Base-by-base conservation (phyloP, 495 filamentous ascomycete genomes). In the Thermothielavioides terrestris region DNA sequence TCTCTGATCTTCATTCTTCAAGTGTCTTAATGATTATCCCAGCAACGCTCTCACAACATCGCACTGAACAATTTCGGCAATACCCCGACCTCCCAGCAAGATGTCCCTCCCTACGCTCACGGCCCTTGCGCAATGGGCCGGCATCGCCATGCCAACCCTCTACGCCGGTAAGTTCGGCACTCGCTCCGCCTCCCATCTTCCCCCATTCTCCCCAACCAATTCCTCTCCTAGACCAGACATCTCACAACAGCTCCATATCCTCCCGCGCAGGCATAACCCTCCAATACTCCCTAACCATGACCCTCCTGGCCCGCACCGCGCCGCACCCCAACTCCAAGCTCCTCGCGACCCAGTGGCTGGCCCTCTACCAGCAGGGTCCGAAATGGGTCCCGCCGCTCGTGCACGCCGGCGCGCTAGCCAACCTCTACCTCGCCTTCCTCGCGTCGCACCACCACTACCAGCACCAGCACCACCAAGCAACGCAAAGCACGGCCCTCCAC, bases 321-420 rank as follows among this genome's bases (percentile, higher is more conserved):
- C 26, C 21, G 27, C 37, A 42, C 7, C 51, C 42, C 3, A 23
- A 18, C 40, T 20, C 49, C 32, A 50, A 55, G 11, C 36, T 53
- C 48, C 38, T 55, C 30, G 49, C 52, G 18, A 44, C 36, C 28
- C 56, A 55, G 26, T 59, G 56, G 57, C 46, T 56, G 7, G 32
- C 31, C 46, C 23, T 59, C 20, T 59, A 59, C 53, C 49, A 59
- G 23, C 43, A 35, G 12, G 51, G 53, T 11, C 57, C 57, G 1
- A 21, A 27, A 40, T 56, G 53, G 53, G 57, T 60, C 1, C 34
- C 31, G n/a, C 57, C 57, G 0, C 32, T 50, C 2, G 11, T 56
- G 17, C 10, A 35, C 28, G 12, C 36, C 38, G 42, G 48, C 22
- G 4, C 22, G 11, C n/a, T 54, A 5, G 27, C 53, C 37, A 60